Evolutionary conservation across 805 yeast species (phyloP), one percentile per base, ranked within the genome.

Genomic region (Cyberlindnera bimundalis): DNA sequence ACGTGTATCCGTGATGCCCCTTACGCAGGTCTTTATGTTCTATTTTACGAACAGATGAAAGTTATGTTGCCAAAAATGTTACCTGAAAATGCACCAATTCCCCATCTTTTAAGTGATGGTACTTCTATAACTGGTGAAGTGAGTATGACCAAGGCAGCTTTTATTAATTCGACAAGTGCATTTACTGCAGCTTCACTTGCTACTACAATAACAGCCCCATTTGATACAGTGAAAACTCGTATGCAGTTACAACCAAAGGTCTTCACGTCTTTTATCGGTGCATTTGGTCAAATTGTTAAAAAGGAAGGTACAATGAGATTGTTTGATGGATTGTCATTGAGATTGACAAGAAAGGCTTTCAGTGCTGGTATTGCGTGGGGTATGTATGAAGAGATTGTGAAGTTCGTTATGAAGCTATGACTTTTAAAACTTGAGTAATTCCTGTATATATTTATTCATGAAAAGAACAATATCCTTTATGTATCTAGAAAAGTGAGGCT

Each of bases 311-410:
- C 72, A 19, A 48, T 61, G 19, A 74, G 80, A 33, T 66, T 93
- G 39, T 90, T 93, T 60, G 82, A 87, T 60, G 99, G 99, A 0
- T 65, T 93, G 23, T 75, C 87, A 29, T 69, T 93, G 51, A 70
- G 99, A 49, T 70, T 93, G 36, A 72, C 83, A 5, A 72, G 98
- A 52, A 93, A 93, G 63, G 96, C 91, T 0, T 61, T 86, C 35
- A 84, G 96, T 61, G 91, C 97, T 0, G 97, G 96, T 2, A 88
- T 93, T 46, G 89, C 96, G 36, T 93, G 99, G 99, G 87, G 96
- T 44, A 81, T 93, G 18, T 93, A 91, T 60, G 99, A 93, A 61
- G 97, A 93, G 58, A 65, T 91, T 40, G 75, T 91, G 29, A 70
- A 68, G 53, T 14, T 37, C 16, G 40, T 37, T 16, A 31, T 15